Base-by-base conservation (phyloP, 768 basidiomycete species). In the Pleurotus djamor region DNA sequence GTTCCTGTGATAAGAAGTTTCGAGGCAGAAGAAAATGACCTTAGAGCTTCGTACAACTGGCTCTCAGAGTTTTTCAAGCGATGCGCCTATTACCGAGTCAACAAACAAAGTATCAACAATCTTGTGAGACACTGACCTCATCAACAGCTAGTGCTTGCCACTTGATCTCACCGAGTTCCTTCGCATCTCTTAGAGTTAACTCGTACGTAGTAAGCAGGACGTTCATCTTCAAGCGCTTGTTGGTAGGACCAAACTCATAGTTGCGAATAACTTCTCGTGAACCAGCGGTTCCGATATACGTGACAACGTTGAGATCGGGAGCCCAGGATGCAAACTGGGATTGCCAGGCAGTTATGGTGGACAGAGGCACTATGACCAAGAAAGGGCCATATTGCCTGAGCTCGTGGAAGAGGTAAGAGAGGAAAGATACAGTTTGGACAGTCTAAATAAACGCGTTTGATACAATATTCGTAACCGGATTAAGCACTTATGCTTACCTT, bases 311-410 rank as follows among this genome's bases (percentile, higher is more conserved):
- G 70, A 98, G 79, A 61, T 94, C 96, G 9, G 97, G 97, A 4
- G 96, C 93, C 97, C 97, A 99, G 13, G 86, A 80, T 44, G 84
- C 83, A 72, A 99, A 97, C 71, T 98, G 96, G 52, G 84, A 85
- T 74, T 98, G 95, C 97, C 97, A 99, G 10, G 97, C 96, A 2
- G 96, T 94, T 66, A 98, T 95, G 6, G 97, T 99, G 6, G 96
- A 98, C 6, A 98, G 82, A 4, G 97, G 97, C 21, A 99, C 97
- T 65, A 99, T 96, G 66, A 98, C 94, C 57, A 98, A 82, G 82
- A 95, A 97, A 5, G 97, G 97, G 0, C 97, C 97, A 71, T 92
- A 98, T 71, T 98, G 96, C 52, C 91, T 83, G 75, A 89, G 77
- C 65, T 91, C 83, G 70, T 98, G 94, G 79, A 91, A 97, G 49